Conservation (phyloP, 148 eudicot genomes). For the Amaranthus palmeri region DNA sequence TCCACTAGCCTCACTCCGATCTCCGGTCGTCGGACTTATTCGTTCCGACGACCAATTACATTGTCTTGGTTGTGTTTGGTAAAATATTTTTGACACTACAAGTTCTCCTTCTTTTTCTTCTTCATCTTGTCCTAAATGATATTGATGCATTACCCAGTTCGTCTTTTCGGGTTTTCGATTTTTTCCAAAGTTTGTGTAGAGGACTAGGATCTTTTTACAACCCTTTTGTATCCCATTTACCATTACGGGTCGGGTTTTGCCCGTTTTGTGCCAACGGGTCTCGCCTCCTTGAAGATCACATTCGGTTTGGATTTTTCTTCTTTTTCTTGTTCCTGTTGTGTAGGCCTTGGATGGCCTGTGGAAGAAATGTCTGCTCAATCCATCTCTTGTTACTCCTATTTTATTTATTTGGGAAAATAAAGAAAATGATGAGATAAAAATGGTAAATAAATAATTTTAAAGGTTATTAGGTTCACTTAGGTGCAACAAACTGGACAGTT, state of each 20-base stretch:
- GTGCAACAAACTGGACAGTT: constrained; percentile 54
- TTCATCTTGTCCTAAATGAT: constrained; percentile 84
- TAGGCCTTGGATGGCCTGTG: constrained; percentile 97
- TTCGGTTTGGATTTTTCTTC: constrained; percentile 92
- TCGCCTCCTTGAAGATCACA: constrained; percentile 92
- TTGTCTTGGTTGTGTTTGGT: constrained; percentile 91
- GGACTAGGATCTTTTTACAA: constrained; percentile 85
- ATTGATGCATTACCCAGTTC: constrained; percentile 99
- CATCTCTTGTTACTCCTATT: constrained; percentile 88
- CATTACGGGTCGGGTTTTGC: constrained; percentile 91
- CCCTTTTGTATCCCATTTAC: constrained; percentile 84
- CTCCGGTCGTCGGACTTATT: constrained; percentile 25
- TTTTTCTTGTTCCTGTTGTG: constrained; percentile 91
- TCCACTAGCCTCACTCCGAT: constrained; percentile 29
- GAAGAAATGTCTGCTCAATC: constrained; percentile 93
- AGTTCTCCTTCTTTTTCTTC: constrained; percentile 94
- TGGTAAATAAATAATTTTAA: constrained; percentile 17
- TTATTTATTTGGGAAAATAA: too few species aligned
- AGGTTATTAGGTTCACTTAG: constrained; percentile 77
- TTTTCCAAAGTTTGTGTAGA: constrained; percentile 88
- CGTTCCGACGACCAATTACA: constrained; percentile 52
- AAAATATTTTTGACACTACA: constrained; percentile 93
- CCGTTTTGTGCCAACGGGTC: constrained; percentile 97
- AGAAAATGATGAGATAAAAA: neutral
- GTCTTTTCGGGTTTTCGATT: constrained; percentile 92